Base-by-base conservation (phyloP, 371 early-diverging fungal genomes). In the Smittium mucronatum region DNA sequence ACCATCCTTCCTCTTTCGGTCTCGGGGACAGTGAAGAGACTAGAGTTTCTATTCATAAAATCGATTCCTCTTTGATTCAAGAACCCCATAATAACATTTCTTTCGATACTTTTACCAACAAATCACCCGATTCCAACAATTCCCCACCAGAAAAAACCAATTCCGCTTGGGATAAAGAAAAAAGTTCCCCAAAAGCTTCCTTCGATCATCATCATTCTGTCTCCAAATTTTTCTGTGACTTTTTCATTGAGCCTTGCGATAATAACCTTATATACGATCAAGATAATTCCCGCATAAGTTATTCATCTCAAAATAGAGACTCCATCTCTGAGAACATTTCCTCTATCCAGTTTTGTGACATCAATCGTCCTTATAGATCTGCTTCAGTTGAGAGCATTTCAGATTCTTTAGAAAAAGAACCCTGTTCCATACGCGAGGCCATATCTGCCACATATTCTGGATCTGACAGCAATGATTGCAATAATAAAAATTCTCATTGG, bases 1-100 rank as follows among this genome's bases (percentile, higher is more conserved):
- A 78, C 64, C 74, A 67, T n/a, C 77, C 77, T 33, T 78, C 78
- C 0, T 63, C 76, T 25, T 75, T 74, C 64, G 75, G 74, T 60
- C 72, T 71, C 36, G 78, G 74, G 35, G 75, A 71, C 29, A 75
- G 70, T 35, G 71, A 78, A 21, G 78, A 67, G 28, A 77, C 47
- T 47, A 47, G 21, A 47, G 47, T 47, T 21, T 74, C 36, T 76
- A 77, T 35, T 75, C 73, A 29, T 11, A 47, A 21, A 47, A 11
- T 47, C 21, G 21, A 47, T 21, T 47, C 47, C 47, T 47, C 47
- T 47, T n/a, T n/a, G n/a, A 47, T 47, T 47, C 5, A 47, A 47
- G 5, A 5, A 21, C 47, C 47, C 47, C 47, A 47, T 5, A n/a
- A n/a, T n/a, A 47, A 47, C 47, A 47, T 47, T 21, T 21, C 47